These are phyloP conservation scores for Fraxinus xanthoxyloides DNA, from an alignment of 305 asterid species.

Conservation along the genomic window DNA sequence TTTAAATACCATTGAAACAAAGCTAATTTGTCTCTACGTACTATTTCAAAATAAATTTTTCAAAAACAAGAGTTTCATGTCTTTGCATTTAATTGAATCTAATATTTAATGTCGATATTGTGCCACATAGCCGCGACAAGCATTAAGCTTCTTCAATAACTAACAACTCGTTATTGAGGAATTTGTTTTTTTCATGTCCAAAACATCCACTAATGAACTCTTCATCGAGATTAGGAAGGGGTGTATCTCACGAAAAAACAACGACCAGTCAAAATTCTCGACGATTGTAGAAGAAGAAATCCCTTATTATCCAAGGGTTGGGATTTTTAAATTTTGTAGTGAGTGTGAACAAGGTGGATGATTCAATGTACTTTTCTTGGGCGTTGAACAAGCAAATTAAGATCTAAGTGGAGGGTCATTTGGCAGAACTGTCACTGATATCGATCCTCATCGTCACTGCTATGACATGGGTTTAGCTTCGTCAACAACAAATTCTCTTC, in stretches of 20 bases:
- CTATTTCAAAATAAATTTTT: too few relatives aligned
- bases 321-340: slow-evolving; percentile 52
- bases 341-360: slow-evolving; percentile 42
- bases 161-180: slow-evolving; percentile 58
- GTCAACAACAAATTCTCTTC: neutral
- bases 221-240: slow-evolving; percentile 45
- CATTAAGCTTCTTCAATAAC: slow-evolving; percentile 39
- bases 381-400: slow-evolving; percentile 38
- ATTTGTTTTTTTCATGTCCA: slow-evolving; percentile 45
- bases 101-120: neutral
- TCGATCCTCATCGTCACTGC: neutral
- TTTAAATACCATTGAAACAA: neutral
- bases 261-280: slow-evolving; percentile 12
- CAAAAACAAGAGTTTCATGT: neutral
- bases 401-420: slow-evolving; percentile 30
- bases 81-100: neutral
- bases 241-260: neutral
- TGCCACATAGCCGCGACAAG: neutral
- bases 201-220: slow-evolving; percentile 32
- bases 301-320: slow-evolving; percentile 35
- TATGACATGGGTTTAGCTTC: slow-evolving; percentile 20
- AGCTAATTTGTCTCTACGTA: too few relatives aligned
- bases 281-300: too few relatives aligned
- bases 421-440: slow-evolving; percentile 35
- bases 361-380: slow-evolving; percentile 32